A percentile compares a stretch with the other conserved stretches of the same genome.
These are phyloP conservation scores for Backusella liffmaniae DNA, from an alignment of 192 early-diverging fungal genomes.

Conservation along the genomic window DNA sequence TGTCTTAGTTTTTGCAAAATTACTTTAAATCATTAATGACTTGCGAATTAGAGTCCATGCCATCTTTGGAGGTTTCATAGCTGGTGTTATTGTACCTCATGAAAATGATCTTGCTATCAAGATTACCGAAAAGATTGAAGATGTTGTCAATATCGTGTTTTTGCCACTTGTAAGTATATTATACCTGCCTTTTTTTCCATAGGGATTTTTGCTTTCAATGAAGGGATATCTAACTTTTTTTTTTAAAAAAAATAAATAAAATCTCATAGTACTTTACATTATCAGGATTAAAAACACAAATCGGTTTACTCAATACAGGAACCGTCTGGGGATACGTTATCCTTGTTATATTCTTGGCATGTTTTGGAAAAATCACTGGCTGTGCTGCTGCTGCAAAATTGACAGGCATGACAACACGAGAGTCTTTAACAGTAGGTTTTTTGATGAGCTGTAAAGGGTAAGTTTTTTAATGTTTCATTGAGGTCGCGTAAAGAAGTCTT, in stretches of 20 bases:
- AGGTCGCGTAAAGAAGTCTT: too few species aligned
- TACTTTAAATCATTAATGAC: too few species aligned
- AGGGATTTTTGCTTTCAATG: neutral
- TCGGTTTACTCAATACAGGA: constrained; percentile 71
- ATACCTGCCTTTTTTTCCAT: neutral
- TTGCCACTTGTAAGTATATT: constrained; percentile 68
- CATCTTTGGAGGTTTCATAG: constrained; percentile 93
- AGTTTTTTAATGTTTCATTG: neutral
- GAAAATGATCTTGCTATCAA: constrained; percentile 83
- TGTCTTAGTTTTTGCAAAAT: too few species aligned
- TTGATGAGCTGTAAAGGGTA: constrained; percentile 95
- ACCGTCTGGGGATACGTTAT: constrained; percentile 75
- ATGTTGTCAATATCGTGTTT: constrained; percentile 84
- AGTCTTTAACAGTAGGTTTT: constrained; percentile 82
- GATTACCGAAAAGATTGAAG: constrained; percentile 92
- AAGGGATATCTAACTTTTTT: neutral
- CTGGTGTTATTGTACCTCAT: constrained; percentile 86
- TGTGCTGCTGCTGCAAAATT: constrained; percentile 67
- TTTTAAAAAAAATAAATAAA: neutral
- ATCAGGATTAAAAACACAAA: constrained; percentile 88
- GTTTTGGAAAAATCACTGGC: constrained; percentile 83
- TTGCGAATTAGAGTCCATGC: constrained; percentile 58
- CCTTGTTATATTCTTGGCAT: constrained; percentile 75
- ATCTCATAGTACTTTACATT: constrained; percentile 78
- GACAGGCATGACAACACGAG: constrained; percentile 75